A percentile compares a stretch with the other conserved stretches of the same genome.
phyloP scores from a whole-genome alignment of 2,329 filamentous ascomycete genomes.

The Fusarium protoensiforme region DNA sequence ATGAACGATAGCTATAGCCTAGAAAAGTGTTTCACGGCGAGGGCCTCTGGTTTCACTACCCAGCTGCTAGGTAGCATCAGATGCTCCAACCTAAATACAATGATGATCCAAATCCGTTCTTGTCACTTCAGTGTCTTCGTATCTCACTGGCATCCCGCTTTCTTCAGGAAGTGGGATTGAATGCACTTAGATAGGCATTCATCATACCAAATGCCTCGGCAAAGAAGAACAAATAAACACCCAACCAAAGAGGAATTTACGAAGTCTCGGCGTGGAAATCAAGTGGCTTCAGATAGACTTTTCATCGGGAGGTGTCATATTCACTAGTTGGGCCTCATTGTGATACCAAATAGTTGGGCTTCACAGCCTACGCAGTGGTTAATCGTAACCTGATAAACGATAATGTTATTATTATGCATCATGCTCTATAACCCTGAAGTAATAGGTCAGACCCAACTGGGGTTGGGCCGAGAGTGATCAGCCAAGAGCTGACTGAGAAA shows the following conservation, averaged over 20 bases:
- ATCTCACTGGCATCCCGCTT: background rate
- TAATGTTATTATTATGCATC: background rate
- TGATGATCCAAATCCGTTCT: slow-evolving; percentile 9
- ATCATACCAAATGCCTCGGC: background rate
- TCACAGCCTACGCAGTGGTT: background rate
- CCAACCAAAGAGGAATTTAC: background rate
- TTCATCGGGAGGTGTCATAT: background rate
- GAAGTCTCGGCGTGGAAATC: background rate
- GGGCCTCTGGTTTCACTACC: slow-evolving; percentile 31
- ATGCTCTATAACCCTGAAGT: background rate
- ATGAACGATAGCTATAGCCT: background rate
- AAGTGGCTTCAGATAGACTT: background rate
- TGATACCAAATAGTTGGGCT: background rate
- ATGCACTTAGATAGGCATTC: background rate
- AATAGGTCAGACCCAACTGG: background rate
- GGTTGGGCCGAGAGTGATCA: background rate
- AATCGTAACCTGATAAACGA: background rate
- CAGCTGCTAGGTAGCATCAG: slow-evolving; percentile 8
- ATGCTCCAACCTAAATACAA: slow-evolving; percentile 10
- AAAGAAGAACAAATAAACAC: background rate
- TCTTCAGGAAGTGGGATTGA: background rate
- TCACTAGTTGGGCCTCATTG: background rate
- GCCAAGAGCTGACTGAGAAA: background rate
- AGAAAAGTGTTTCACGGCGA: slow-evolving; percentile 13
- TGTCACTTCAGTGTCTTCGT: background rate